Base-by-base conservation (phyloP, 75 land plant genomes). In the Adiantum capillusveneris region DNA sequence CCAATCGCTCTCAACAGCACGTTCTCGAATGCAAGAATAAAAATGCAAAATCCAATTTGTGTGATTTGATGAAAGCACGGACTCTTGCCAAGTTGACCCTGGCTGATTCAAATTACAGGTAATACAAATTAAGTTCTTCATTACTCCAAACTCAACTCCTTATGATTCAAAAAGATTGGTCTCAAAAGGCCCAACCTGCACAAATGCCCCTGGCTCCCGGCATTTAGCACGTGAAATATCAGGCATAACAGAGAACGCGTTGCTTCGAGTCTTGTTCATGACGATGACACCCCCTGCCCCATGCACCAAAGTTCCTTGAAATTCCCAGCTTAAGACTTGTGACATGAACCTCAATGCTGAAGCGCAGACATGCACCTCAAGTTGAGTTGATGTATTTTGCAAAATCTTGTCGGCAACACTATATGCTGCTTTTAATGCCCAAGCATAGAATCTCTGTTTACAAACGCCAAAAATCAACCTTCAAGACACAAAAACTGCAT, bases 321-420 rank as follows among this genome's bases (percentile, higher is more conserved):
- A 95, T 64, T 95, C 83, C 99, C 99, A 95, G 67, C 76, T 86
- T 61, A 95, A 46, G 39, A 95, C 79, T 69, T 95, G 96, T 63
- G 81, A 81, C 99, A 95, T 90, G 18, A 95, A 69, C 28, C 71
- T 75, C 20, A 95, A 58, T 31, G 88, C 81, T 34, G 81, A 75
- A 50, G 91, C 67, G 79, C 88, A 89, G 52, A 80, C 84, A 65
- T 84, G 81, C 48, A 75, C 73, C 55, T 95, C 99, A 20, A 81
- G 68, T 50, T 57, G 64, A 39, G 49, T 77, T 28, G 82, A 70
- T 42, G 58, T 31, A 41, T 78, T 74, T 64, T 70, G 81, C 52
- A 80, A 48, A 27, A 81, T 67, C 68, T 61, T 79, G 31, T 75
- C 78, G 19, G 88, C 74, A 52, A 82, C 71, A 59, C 63, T 64